Conservation (phyloP, 305 asterid species). For the Caryopteris hybrid region DNA sequence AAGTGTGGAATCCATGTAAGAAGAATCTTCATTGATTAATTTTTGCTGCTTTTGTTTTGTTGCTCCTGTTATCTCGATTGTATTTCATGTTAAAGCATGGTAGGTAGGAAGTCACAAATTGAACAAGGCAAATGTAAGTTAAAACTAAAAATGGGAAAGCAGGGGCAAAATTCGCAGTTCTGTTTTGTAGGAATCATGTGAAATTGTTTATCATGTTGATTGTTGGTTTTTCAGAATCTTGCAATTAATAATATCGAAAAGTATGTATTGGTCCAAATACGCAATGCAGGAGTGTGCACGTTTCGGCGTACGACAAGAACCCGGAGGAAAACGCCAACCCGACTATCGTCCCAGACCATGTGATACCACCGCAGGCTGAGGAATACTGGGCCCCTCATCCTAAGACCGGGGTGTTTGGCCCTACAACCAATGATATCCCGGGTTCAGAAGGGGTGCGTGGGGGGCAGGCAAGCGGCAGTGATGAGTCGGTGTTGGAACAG, state of each 20-base stretch:
- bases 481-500: slow-evolving; percentile 63
- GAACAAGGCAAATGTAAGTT: too few species aligned
- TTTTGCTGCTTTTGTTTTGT: neutral
- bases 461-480: slow-evolving; percentile 11
- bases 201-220: neutral
- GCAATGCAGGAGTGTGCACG: slow-evolving; percentile 57
- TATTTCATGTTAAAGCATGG: neutral
- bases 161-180: too few species aligned
- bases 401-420: slow-evolving; percentile 76
- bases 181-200: neutral
- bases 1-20: neutral
- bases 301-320: slow-evolving; percentile 76
- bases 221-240: neutral
- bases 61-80: neutral
- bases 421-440: slow-evolving; percentile 35
- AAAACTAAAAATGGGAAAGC: neutral
- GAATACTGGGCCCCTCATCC: slow-evolving; percentile 86
- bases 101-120: slow-evolving; percentile 3
- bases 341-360: slow-evolving; percentile 52
- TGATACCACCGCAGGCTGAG: slow-evolving; percentile 37
- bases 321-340: slow-evolving; percentile 49
- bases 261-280: neutral
- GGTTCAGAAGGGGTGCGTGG: slow-evolving; percentile 13
- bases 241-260: neutral
- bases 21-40: neutral